Base-by-base conservation (phyloP, 306 rosid species). In the Gynostemma pentaphyllum region DNA sequence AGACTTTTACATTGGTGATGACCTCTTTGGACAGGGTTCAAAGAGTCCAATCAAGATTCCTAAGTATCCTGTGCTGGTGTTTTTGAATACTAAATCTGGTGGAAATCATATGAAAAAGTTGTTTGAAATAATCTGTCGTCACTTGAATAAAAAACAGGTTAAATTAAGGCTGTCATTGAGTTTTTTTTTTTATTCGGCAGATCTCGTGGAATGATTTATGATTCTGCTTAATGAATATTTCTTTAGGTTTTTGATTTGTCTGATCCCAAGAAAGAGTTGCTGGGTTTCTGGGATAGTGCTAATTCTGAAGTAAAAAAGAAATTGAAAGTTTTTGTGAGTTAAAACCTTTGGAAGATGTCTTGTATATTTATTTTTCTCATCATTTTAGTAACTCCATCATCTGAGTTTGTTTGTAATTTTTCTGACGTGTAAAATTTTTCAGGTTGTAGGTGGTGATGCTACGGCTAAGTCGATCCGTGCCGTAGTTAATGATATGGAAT, bases 131-230 rank as follows among this genome's bases (percentile, higher is more conserved):
- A 32, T 48, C 50, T 39, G 49, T n/a, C n/a, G 8, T 4, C 48
- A 18, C 16, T 61, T 66, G 12, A 36, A 49, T 66, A 50, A 14
- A 51, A 66, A 36, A 7, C 62, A 66, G 70, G 70, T 51, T 5
- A 8, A 7, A 10, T 41, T 60, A n/a, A n/a, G n/a, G 24, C 13
- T 3, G 13, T 14, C 5, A 4, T 42, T 4, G 9, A 4, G 9
- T n/a, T n/a, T n/a, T n/a, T n/a, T n/a, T 28, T 15, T 4, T n/a
- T 39, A 39, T 39, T 39, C 7, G 42, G 9, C 7, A 39, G 9
- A 39, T 19, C 28, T 12, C 40, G 28, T 54, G 61, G 4, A 12
- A 11, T 1, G 23, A 22, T 45, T 14, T 62, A 14, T 42, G 2
- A 9, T 62, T 5, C 26, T 1, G 9, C n/a, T 62, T 46, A 13